Evolutionary conservation across 495 filamentous ascomycete species (phyloP).

Genomic region (Penicillium chermesinum): DNA sequence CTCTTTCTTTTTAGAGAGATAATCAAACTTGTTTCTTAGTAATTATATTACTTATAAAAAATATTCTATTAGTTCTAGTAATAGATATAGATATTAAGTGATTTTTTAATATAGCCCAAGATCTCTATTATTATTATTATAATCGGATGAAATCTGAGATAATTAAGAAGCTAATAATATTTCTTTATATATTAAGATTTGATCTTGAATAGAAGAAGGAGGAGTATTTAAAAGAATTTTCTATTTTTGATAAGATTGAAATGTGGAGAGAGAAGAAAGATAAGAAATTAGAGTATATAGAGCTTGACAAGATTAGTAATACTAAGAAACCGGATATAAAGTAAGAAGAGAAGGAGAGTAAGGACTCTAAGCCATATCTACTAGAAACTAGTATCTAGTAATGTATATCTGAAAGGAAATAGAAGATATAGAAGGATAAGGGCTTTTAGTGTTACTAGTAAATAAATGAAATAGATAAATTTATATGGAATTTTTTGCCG

Average conservation of each 20-base stretch:
- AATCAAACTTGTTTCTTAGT: conserved; percentile 1
- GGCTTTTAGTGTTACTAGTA: too few relatives aligned
- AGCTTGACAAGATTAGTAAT: neutral
- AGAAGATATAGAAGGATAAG: too few relatives aligned
- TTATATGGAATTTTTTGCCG: too few relatives aligned
- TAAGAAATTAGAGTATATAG: neutral
- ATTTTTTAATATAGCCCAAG: conserved; percentile 14
- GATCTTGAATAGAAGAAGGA: too few relatives aligned
- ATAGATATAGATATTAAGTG: conserved; percentile 10
- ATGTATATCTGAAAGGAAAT: too few relatives aligned
- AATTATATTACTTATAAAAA: conserved; percentile 1
- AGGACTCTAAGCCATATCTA: too few relatives aligned
- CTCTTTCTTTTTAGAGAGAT: conserved; percentile 5
- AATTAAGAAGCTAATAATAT: neutral
- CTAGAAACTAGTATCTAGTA: too few relatives aligned
- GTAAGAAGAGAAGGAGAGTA: too few relatives aligned
- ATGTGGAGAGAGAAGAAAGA: neutral
- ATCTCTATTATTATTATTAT: conserved; percentile 13
- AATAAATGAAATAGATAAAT: too few relatives aligned
- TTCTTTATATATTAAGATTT: too few relatives aligned
- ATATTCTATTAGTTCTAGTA: conserved; percentile 6
- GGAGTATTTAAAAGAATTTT: conserved; percentile 7
- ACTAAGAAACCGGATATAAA: neutral
- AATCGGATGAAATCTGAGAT: neutral
- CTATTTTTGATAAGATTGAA: neutral